Evolutionary conservation across 2,329 filamentous ascomycete genomes (phyloP), one percentile per base, ranked within the genome.

Genomic region (Dactylonectria estremocensis): DNA sequence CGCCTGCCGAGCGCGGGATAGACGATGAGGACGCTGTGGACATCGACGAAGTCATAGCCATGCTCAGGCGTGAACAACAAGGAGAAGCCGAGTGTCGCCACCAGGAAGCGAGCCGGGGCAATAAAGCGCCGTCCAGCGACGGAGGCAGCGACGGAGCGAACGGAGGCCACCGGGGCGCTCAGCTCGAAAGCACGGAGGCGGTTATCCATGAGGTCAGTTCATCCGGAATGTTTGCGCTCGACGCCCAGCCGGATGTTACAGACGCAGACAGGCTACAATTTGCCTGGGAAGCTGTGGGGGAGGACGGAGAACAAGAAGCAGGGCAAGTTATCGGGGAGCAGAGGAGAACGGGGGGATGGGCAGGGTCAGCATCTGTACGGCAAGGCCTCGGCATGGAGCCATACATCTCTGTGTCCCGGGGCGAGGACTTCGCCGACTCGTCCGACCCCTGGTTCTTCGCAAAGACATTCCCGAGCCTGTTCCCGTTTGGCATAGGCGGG

Each of bases 381-480:
- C 46, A 14, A 8, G 64, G 58, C n/a, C 10, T 5, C 37, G 35
- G 11, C 3, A 16, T 2, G 11, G 53, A 63, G 20, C 64, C 55
- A 3, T 58, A 59, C 48, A 70, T 67, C 18, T 50, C 16, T 10
- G 62, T 65, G 22, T 66, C 43, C 6, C 54, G 65, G 3, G 69
- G 69, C 1, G 56, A 58, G 2, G 46, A 70, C 9, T 68, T 68
- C 24, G 67, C 68, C 46, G 68, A 72, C 53, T 43, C 60, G 2
- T 55, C 55, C 18, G 67, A 69, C 10, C 53, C 59, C 8, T 24
- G 16, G 22, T 68, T 70, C 53, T 70, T 72, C 16, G 64, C 68
- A 14, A 68, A 64, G 49, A 58, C 68, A 20, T 72, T 70, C 14
- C 69, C 67, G 5, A 72, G 37, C 1, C 43, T 68, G 9, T 52